A percentile compares a stretch with the other conserved stretches of the same genome.
Evolutionary conservation across 352 stramenopile genomes (phyloP).

Genomic region (Pythium periplocum): DNA sequence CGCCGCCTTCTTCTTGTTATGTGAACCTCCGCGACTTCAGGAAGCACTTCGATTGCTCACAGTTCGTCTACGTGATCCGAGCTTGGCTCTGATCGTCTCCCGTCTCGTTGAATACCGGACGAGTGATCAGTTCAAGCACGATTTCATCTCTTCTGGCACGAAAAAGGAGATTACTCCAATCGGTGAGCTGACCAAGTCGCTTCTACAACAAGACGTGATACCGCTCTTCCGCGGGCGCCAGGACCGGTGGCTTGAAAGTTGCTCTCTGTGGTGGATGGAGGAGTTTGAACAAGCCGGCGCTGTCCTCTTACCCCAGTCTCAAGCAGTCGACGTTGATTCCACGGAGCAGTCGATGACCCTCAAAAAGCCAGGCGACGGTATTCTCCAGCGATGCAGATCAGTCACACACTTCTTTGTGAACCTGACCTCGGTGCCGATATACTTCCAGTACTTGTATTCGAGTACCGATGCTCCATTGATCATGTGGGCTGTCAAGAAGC

Average conservation of each 20-base stretch:
- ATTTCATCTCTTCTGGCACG: constrained; percentile 35
- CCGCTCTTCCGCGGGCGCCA: constrained; percentile 49
- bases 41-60: constrained; percentile 88
- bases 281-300: constrained; percentile 79
- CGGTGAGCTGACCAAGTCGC: constrained; percentile 37
- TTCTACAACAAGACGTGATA: constrained; percentile 68
- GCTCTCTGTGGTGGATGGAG: constrained; percentile 78
- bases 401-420: constrained; percentile 76
- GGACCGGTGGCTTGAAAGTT: constrained; percentile 77
- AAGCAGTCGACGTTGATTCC: constrained; percentile 44
- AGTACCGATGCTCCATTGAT: constrained; percentile 58
- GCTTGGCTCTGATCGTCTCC: constrained; percentile 87
- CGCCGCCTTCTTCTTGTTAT: constrained; percentile 91
- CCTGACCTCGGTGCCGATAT: constrained; percentile 78
- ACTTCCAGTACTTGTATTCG: constrained; percentile 80
- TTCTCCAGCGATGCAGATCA: constrained; percentile 37
- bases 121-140: constrained; percentile 41
- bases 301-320: constrained; percentile 55
- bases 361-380: constrained; percentile 3
- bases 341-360: too few relatives aligned
- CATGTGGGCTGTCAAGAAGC: constrained; percentile 54
- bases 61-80: constrained; percentile 81
- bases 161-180: constrained; percentile 51
- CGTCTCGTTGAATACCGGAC: constrained; percentile 81
- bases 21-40: constrained; percentile 89